phyloP scores from a whole-genome alignment of 2,329 filamentous ascomycete genomes.

The Exophiala oligosperma region DNA sequence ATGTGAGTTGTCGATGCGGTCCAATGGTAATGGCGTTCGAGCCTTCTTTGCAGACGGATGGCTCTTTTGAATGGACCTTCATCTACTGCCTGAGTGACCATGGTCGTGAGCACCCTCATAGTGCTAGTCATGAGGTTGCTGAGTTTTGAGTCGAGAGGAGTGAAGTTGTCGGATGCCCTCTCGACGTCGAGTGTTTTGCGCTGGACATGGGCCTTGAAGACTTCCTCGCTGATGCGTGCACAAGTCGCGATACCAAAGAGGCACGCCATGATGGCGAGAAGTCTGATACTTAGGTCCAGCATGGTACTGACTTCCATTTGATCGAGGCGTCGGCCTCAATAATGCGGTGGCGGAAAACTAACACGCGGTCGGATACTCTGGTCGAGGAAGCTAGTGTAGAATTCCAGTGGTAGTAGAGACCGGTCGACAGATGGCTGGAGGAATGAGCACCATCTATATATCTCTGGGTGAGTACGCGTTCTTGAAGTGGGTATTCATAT shows the following conservation, averaged over 20 bases:
- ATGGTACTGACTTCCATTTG: slow-evolving; percentile 4
- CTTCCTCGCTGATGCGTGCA: slow-evolving; percentile 11
- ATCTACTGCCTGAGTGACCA: not conserved
- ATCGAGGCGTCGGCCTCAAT: not conserved
- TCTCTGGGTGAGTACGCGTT: not conserved
- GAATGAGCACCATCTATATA: not conserved
- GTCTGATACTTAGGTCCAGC: slow-evolving; percentile 11
- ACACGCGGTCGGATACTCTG: not conserved
- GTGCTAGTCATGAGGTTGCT: not conserved
- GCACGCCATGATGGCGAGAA: slow-evolving; percentile 13
- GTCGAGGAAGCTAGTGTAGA: not conserved
- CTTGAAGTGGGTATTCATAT: not conserved
- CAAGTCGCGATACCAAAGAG: slow-evolving; percentile 12
- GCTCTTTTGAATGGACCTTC: not conserved
- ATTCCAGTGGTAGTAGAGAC: not conserved
- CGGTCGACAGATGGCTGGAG: not conserved
- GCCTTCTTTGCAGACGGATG: not conserved
- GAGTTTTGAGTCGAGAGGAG: not conserved
- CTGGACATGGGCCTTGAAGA: slow-evolving; percentile 1
- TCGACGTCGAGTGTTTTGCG: not conserved
- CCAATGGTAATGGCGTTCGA: slow-evolving; percentile 4
- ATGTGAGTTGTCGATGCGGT: slow-evolving; percentile 5
- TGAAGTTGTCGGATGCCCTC: not conserved
- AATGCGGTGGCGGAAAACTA: not conserved
- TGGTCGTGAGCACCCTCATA: not conserved